Base-by-base conservation (phyloP, 345 rosid species). In the Salix brachista region DNA sequence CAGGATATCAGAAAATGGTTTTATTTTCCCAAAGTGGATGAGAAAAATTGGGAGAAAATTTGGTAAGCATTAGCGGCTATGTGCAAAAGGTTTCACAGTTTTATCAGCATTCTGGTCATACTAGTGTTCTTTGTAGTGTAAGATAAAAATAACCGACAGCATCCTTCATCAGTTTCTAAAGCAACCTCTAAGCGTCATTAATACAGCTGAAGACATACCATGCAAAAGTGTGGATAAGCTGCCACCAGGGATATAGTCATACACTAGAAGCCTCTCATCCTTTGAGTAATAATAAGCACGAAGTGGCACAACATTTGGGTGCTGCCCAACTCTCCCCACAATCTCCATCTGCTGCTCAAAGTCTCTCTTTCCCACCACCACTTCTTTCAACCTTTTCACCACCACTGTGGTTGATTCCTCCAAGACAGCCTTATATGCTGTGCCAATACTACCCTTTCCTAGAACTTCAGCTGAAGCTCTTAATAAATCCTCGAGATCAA, bases 341-440 rank as follows among this genome's bases (percentile, higher is more conserved):
- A 85, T 79, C 84, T 91, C 97, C 98, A 92, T 94, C 81, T 92
- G 98, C 86, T 91, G 97, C 71, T 94, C 98, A 39, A 94, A 94
- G 41, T 94, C 97, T 61, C 83, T 85, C 89, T 89, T 92, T 65
- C 97, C 94, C 41, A 85, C 92, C 26, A 83, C 89, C 60, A 90
- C 93, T 80, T 92, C 98, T 58, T 84, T 92, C 86, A 94, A 79
- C 86, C 98, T 84, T 81, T 94, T 94, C 44, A 94, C 97, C 50
- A 91, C 97, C 26, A 92, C 97, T 0, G 94, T 91, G 16, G 86
- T 90, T 32, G 90, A 85, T 77, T 91, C 96, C 81, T 92, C 97
- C 84, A 94, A 82, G 52, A 91, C 87, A 13, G 97, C 98, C 84
- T 94, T 94, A 76, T 94, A 94, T 23, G 98, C 87, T 1, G 91